These are phyloP conservation scores for Melampsora americana DNA, from an alignment of 1,284 basidiomycete genomes.

Conservation along the genomic window DNA sequence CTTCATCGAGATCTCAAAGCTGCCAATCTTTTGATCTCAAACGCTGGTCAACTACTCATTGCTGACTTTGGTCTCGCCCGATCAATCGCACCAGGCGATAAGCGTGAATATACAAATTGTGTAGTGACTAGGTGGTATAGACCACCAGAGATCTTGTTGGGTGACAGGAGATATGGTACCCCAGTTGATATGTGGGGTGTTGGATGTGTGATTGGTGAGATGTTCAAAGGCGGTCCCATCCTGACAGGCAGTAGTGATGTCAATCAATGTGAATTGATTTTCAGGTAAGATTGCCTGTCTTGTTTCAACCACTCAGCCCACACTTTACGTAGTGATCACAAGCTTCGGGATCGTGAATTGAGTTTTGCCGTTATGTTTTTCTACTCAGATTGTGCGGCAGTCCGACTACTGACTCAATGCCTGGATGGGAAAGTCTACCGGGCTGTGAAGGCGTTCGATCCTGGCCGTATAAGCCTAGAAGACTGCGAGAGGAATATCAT, in stretches of 20 bases:
- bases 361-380: not conserved
- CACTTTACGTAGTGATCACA: not conserved
- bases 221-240: constrained; percentile 84
- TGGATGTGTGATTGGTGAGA: constrained; percentile 92
- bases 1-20: constrained; percentile 98
- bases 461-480: constrained; percentile 22
- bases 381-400: constrained; percentile 67
- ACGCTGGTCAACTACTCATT: constrained; percentile 75
- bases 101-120: constrained; percentile 79
- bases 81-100: constrained; percentile 51
- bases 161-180: constrained; percentile 80
- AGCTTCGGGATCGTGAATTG: too few species aligned
- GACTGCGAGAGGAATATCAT: constrained; percentile 28
- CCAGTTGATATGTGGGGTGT: constrained; percentile 99
- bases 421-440: constrained; percentile 65
- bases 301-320: not conserved
- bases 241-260: constrained; percentile 81
- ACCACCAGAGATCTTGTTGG: constrained; percentile 88
- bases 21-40: constrained; percentile 90
- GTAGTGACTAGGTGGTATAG: constrained; percentile 99
- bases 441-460: constrained; percentile 47
- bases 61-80: constrained; percentile 96
- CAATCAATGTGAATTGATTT: constrained; percentile 86
- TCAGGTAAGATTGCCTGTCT: constrained; percentile 55
- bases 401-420: constrained; percentile 70